These are phyloP conservation scores for Xenosphaeropsis pyriputrescens DNA, from an alignment of 2,329 filamentous ascomycete genomes.

Conservation along the genomic window DNA sequence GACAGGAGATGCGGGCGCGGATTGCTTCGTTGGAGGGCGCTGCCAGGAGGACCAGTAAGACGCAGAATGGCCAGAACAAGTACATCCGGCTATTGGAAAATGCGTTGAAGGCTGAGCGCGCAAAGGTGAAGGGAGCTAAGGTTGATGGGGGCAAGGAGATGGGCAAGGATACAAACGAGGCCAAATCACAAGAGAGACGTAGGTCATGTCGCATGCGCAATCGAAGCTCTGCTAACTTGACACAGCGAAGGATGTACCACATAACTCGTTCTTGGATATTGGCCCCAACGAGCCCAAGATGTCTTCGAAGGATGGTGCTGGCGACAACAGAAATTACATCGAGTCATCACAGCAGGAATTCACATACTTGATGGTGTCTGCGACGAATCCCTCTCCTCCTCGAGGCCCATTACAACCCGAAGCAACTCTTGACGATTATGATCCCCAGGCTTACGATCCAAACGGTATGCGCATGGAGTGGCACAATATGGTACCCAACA, in stretches of 20 bases:
- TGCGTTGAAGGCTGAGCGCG: slow-evolving; percentile 72
- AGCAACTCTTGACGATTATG: slow-evolving; percentile 20
- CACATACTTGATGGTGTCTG: slow-evolving; percentile 53
- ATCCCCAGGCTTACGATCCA: slow-evolving; percentile 26
- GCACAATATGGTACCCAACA: slow-evolving; percentile 18
- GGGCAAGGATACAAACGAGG: slow-evolving; percentile 22
- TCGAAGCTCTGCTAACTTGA: too few relatives aligned
- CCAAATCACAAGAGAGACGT: slow-evolving; percentile 3
- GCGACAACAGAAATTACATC: slow-evolving; percentile 25
- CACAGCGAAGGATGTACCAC: slow-evolving; percentile 10
- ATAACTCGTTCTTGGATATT: slow-evolving; percentile 23
- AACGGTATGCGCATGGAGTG: slow-evolving; percentile 21
- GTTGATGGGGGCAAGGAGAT: slow-evolving; percentile 27
- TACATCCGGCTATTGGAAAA: slow-evolving; percentile 83
- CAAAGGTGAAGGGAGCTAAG: slow-evolving; percentile 47
- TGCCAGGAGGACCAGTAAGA: slow-evolving; percentile 68
- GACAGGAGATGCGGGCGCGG: slow-evolving; percentile 96
- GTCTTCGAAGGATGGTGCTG: too few relatives aligned
- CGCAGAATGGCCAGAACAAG: slow-evolving; percentile 79
- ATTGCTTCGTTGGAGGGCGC: slow-evolving; percentile 92
- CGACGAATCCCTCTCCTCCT: slow-evolving; percentile 50
- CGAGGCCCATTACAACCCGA: slow-evolving; percentile 41
- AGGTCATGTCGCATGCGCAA: background rate
- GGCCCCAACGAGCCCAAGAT: slow-evolving; percentile 12
- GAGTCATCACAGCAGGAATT: slow-evolving; percentile 53